Conservation (phyloP, 345 rosid genomes). For the Barbarea vulgaris region DNA sequence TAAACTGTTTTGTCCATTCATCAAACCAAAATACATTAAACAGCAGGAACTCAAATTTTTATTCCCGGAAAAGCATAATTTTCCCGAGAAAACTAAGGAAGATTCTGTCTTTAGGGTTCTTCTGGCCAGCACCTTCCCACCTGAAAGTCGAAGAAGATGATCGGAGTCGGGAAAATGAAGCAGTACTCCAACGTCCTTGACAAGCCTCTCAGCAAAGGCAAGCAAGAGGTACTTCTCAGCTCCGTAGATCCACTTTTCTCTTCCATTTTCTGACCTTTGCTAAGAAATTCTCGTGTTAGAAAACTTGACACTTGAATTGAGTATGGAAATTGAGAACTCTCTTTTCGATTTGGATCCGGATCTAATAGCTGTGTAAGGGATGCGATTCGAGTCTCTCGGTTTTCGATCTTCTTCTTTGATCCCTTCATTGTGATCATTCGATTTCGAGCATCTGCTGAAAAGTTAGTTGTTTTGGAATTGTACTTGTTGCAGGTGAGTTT, state of each 20-base stretch:
- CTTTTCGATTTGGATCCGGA: conserved; percentile 27
- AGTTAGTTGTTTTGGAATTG: not conserved
- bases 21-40: conserved; percentile 10
- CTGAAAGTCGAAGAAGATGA: conserved; percentile 48
- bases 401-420: conserved; percentile 13
- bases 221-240: conserved; percentile 72
- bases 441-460: not conserved
- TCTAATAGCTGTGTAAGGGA: not conserved
- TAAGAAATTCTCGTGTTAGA: conserved; percentile 3
- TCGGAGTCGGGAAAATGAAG: conserved; percentile 94
- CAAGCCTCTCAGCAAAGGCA: conserved; percentile 96
- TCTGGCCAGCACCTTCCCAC: not conserved
- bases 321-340: conserved; percentile 17
- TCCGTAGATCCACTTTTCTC: conserved; percentile 6
- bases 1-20: not conserved
- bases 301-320: conserved; percentile 16
- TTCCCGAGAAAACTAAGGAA: not conserved
- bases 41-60: not conserved
- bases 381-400: not conserved
- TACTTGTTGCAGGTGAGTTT: conserved; percentile 57
- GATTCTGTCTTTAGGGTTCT: conserved; percentile 38
- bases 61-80: conserved; percentile 8
- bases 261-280: conserved; percentile 3
- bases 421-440: not conserved
- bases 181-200: conserved; percentile 95